Base-by-base conservation (phyloP, 371 early-diverging fungal genomes). In the Blakeslea trispora region DNA sequence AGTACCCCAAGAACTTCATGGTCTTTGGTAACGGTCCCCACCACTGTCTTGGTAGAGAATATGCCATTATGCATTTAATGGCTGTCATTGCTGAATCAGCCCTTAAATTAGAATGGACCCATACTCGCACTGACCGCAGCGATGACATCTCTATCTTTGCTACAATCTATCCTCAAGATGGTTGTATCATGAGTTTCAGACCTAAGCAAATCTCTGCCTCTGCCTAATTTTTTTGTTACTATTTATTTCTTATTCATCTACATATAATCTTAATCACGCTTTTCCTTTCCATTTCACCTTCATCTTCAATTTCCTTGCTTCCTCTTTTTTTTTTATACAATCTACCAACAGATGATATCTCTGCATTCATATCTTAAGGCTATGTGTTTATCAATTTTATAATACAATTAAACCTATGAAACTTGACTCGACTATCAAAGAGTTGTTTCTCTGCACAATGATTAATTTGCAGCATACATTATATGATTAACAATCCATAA, bases 111-210 rank as follows among this genome's bases (percentile, higher is more conserved):
- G 67, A 73, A 53, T 73, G 64, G 64, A 69, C 58, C n/a, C 73
- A 73, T 39, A 59, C 63, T 31, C 66, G 64, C 39, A 73, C 73
- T 10, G 64, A 69, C 17, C 68, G 74, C 63, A 76, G 76, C 55
- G 79, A 79, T 43, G 74, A 76, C 24, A 79, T 79, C 48, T 75
- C 75, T 49, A 76, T 79, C 42, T 79, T 79, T 56, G 79, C 79
- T 53, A 79, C 79, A 44, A 79, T 74, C 52, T 79, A 79, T 67
- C 79, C 79, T 53, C 69, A 69, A 57, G 79, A 79, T 61, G 79
- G 74, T 19, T 75, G 76, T 56, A 69, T 70, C 61, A 74, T 79
- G 76, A 79, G 72, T 55, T 75, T 79, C 61, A 65, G 59, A 50
- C 74, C 74, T 45, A 69, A 68, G 50, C 59, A 34, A n/a, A 13